Base-by-base conservation (phyloP, 495 filamentous ascomycete genomes). In the Oleoguttula mirabilis region DNA sequence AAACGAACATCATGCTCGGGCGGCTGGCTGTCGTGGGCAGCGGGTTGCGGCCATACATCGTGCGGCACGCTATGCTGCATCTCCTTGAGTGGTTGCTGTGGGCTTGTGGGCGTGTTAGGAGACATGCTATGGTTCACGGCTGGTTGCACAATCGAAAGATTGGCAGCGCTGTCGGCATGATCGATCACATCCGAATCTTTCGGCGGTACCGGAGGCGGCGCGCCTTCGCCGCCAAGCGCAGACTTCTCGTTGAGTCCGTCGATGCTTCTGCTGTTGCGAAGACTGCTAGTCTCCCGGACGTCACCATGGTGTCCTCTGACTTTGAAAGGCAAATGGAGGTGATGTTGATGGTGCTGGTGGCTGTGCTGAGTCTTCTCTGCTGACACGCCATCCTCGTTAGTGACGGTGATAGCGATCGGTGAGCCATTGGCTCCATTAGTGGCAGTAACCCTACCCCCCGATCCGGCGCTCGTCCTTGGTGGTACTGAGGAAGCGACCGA, bases 1-100 rank as follows among this genome's bases (percentile, higher is more conserved):
- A 75, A 50, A 24, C 71, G 68, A 30, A 62, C 55, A 43, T 76
- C 71, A 40, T 76, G 73, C 44, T 60, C 54, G 8, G 67, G 67
- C 2, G 69, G 68, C 47, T 74, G 69, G 10, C 62, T 47, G 4
- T 55, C 44, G 47, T 77, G 71, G 0, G 70, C 67, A 14, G 44
- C 42, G 1, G 70, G 71, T 11, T 46, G 47, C 21, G 68, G 67
- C 50, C 64, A 57, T 25, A 61, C 51, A 20, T 49, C 62, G 31
- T 62, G 62, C 10, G 66, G 55, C 24, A 67, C 53, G 40, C 76
- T 77, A 46, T 75, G 69, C 15, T 63, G 42, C 23, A 76, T 63
- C 10, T 69, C 59, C 16, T 55, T 64, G 14, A 75, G 43, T 5
- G 65, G 61, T 14, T 73, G 32, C 11, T 58, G 49, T 12, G 55